A percentile compares a stretch with the other conserved stretches of the same genome.
These are phyloP conservation scores for Saccharomycopsis hybrid DNA, from an alignment of 1,139 yeast genomes.

Conservation along the genomic window DNA sequence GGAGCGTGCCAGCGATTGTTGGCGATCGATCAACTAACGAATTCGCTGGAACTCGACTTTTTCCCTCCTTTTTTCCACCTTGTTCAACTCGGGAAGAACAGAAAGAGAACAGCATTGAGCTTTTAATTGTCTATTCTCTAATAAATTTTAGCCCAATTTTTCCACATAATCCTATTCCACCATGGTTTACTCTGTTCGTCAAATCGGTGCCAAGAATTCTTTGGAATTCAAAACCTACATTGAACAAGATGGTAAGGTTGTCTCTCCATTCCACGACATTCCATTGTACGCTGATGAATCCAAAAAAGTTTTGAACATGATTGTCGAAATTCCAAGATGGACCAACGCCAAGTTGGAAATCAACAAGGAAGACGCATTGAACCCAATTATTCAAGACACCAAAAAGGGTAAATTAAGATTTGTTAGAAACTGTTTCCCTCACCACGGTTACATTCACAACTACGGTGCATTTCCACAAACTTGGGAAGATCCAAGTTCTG, in stretches of 20 bases:
- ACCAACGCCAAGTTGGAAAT: conserved; percentile 85
- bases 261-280: conserved; percentile 74
- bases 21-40: too few species aligned
- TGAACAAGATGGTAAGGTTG: conserved; percentile 60
- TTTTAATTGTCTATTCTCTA: too few species aligned
- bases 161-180: too few species aligned
- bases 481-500: conserved; percentile 79
- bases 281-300: conserved; percentile 62
- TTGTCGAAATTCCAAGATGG: conserved; percentile 92
- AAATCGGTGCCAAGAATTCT: conserved; percentile 88
- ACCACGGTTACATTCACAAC: conserved; percentile 85
- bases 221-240: conserved; percentile 81
- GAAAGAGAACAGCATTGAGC: too few species aligned
- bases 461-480: conserved; percentile 95
- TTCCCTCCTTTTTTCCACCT: too few species aligned
- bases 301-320: conserved; percentile 69
- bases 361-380: conserved; percentile 54
- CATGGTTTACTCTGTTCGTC: conserved; percentile 75
- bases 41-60: too few species aligned
- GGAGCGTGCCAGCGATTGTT: too few species aligned
- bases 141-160: too few species aligned
- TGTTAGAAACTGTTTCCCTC: conserved; percentile 84
- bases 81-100: too few species aligned
- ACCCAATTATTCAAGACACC: conserved; percentile 82
- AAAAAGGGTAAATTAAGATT: conserved; percentile 80